A percentile compares a stretch with the other conserved stretches of the same genome.
phyloP scores from a whole-genome alignment of 2,329 filamentous ascomycete genomes.

The Phyllosticta citrichinensis region DNA sequence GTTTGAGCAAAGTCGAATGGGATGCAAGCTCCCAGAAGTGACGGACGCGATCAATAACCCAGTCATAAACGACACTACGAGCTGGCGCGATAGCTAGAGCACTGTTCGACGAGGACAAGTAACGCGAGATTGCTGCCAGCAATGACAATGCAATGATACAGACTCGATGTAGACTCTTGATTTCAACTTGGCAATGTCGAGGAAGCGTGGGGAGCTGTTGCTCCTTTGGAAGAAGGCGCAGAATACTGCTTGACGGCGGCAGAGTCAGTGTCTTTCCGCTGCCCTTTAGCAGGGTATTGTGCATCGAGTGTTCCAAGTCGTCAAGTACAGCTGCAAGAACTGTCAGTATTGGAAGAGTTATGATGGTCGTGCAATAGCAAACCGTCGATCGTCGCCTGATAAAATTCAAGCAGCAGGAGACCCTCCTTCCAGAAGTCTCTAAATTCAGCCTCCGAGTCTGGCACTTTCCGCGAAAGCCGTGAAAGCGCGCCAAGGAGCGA shows the following conservation, averaged over 20 bases:
- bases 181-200: conserved; percentile 26
- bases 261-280: conserved; percentile 14
- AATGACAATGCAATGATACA: conserved; percentile 18
- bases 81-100: neutral
- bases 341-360: neutral
- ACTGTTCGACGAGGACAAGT: neutral
- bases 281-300: conserved; percentile 17
- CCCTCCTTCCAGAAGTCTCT: neutral
- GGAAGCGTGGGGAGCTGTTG: conserved; percentile 32
- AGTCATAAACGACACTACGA: neutral
- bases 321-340: neutral
- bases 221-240: conserved; percentile 28
- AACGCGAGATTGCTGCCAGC: neutral
- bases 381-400: conserved; percentile 34
- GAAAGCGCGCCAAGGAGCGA: conserved; percentile 27
- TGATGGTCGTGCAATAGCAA: conserved; percentile 12
- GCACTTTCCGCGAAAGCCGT: conserved; percentile 22
- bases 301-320: neutral
- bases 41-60: neutral
- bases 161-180: conserved; percentile 18
- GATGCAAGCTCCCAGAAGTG: neutral
- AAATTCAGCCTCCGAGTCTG: conserved; percentile 19
- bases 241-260: conserved; percentile 31
- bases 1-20: neutral
- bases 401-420: conserved; percentile 22